Conservation (phyloP, 768 basidiomycete species). For the Hericium coralloides region DNA sequence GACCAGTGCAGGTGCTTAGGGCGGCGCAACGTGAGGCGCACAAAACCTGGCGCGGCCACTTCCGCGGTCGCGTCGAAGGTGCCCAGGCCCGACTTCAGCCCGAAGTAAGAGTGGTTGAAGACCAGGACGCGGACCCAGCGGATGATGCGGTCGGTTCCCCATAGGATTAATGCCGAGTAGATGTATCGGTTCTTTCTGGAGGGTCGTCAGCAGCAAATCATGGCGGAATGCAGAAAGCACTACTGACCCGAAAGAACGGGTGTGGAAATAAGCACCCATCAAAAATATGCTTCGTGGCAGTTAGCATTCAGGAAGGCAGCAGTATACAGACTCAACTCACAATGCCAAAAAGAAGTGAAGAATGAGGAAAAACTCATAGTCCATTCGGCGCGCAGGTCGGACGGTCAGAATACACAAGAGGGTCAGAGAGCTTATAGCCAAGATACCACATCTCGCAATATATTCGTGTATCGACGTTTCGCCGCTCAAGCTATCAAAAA, state of each 20-base stretch:
- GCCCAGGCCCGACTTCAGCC: constrained; percentile 17
- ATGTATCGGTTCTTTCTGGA: constrained; percentile 25
- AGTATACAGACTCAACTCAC: constrained; percentile 20
- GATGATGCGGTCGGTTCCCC: constrained; percentile 45
- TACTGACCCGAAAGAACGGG: constrained; percentile 16
- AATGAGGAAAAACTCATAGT: constrained; percentile 46
- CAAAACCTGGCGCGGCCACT: constrained; percentile 34
- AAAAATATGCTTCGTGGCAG: constrained; percentile 20
- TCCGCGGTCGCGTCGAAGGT: constrained; percentile 32
- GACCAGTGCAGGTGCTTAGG: constrained; percentile 41
- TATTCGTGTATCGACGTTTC: neutral
- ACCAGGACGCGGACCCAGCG: constrained; percentile 36
- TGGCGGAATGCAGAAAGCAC: neutral
- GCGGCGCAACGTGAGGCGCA: constrained; percentile 37
- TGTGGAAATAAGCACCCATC: constrained; percentile 24
- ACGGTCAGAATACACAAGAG: constrained; percentile 39
- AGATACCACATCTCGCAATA: constrained; percentile 26
- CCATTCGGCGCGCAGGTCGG: constrained; percentile 34
- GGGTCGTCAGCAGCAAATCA: neutral
- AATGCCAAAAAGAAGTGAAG: constrained; percentile 35
- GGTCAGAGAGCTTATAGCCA: constrained; percentile 30
- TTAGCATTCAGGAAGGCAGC: neutral
- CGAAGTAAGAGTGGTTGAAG: constrained; percentile 35
- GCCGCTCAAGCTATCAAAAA: neutral
- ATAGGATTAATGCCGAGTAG: constrained; percentile 44